phyloP scores from a whole-genome alignment of 306 rosid genomes.

The Dryas drummondii region DNA sequence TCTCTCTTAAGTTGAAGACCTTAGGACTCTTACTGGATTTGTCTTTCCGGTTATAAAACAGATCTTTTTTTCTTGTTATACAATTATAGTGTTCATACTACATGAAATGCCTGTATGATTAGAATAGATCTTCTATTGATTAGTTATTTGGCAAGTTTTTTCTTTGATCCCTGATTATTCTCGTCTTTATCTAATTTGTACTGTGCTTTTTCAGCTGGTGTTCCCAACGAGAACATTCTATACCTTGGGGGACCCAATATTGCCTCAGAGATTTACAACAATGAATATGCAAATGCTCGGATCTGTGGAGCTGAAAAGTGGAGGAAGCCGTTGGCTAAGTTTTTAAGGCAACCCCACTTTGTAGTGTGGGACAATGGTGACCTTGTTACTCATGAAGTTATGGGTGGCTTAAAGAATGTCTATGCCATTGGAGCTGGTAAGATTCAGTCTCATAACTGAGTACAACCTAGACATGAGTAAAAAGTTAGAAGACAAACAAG shows the following conservation, averaged over 20 bases:
- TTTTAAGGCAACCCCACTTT: constrained; percentile 90
- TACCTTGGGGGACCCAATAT: constrained; percentile 98
- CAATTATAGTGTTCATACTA: neutral
- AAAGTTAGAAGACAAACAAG: neutral
- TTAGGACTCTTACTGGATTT: neutral
- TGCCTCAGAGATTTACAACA: constrained; percentile 92
- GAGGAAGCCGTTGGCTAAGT: constrained; percentile 85
- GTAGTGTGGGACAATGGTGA: constrained; percentile 96
- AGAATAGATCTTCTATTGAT: neutral
- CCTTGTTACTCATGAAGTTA: constrained; percentile 93
- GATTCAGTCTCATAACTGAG: constrained; percentile 19
- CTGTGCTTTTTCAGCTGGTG: constrained; percentile 68
- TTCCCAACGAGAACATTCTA: constrained; percentile 78
- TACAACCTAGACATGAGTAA: neutral
- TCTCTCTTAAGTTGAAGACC: neutral
- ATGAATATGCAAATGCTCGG: constrained; percentile 94
- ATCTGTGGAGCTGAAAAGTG: constrained; percentile 93
- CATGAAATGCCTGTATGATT: neutral
- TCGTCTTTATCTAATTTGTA: neutral
- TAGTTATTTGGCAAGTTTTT: neutral
- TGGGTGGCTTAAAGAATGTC: constrained; percentile 98
- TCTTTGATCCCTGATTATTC: neutral
- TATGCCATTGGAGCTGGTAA: constrained; percentile 98
- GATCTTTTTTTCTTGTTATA: neutral
- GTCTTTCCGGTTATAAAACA: neutral